A percentile compares a stretch with the other conserved stretches of the same genome.
These are phyloP conservation scores for Melastoma candidum DNA, from an alignment of 441 rosid genomes.

Conservation along the genomic window DNA sequence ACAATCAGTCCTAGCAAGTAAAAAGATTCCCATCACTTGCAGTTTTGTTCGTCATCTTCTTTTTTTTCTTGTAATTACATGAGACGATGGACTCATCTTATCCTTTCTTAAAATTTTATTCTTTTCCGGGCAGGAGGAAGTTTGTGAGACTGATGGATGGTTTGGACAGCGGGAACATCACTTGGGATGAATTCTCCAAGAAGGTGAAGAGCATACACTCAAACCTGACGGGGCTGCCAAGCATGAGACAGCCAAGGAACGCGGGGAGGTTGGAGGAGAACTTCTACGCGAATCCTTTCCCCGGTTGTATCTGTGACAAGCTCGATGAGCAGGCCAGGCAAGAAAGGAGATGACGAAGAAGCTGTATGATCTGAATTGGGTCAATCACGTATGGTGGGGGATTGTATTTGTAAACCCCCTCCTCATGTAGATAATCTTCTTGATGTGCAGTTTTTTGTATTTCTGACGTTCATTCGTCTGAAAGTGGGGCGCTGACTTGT, in stretches of 20 bases:
- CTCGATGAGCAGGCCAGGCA: neutral
- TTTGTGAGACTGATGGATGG: conserved; percentile 13
- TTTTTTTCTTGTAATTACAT: neutral
- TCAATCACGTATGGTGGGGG: too few relatives aligned
- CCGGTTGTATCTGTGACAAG: conserved; percentile 57
- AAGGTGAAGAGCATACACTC: conserved; percentile 9
- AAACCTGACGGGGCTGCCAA: conserved; percentile 10
- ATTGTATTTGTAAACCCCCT: too few relatives aligned
- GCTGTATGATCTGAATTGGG: too few relatives aligned
- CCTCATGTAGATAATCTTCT: too few relatives aligned
- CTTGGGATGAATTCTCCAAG: conserved; percentile 3
- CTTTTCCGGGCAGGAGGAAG: conserved; percentile 1
- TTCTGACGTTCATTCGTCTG: too few relatives aligned
- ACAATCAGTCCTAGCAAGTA: conserved; percentile 15
- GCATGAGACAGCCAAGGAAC: conserved; percentile 24
- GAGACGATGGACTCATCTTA: neutral
- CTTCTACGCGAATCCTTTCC: conserved; percentile 73
- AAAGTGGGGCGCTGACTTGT: too few relatives aligned
- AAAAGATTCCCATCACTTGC: neutral
- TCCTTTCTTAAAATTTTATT: neutral
- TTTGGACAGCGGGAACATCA: neutral
- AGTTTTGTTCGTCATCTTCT: neutral
- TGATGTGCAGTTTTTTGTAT: too few relatives aligned
- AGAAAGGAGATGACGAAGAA: too few relatives aligned
- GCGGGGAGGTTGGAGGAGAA: conserved; percentile 38